phyloP scores from a whole-genome alignment of 495 filamentous ascomycete species.

The Aspergillus carlsbadensis region DNA sequence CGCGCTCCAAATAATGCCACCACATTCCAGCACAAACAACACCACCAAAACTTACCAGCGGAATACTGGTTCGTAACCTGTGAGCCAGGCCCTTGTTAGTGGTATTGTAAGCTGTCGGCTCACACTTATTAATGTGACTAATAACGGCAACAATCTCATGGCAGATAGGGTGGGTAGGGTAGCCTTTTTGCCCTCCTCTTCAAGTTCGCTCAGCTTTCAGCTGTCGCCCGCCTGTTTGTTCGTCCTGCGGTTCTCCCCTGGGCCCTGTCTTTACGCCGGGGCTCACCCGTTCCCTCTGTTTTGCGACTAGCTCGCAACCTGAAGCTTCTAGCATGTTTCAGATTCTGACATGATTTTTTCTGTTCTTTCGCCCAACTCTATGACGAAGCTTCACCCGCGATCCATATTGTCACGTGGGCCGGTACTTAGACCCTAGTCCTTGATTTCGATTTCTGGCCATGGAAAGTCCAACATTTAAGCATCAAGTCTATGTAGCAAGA shows the following conservation, averaged over 20 bases:
- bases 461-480: too few relatives aligned
- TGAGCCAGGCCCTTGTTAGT: neutral
- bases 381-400: too few relatives aligned
- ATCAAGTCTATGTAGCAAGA: too few relatives aligned
- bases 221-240: neutral
- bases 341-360: neutral
- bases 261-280: neutral
- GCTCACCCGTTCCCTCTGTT: too few relatives aligned
- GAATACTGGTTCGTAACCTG: slow-evolving; percentile 20
- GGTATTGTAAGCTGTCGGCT: slow-evolving; percentile 17
- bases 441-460: too few relatives aligned
- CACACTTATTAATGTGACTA: slow-evolving; percentile 3
- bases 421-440: neutral
- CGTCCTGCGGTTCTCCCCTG: neutral
- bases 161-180: neutral
- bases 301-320: too few relatives aligned
- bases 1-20: slow-evolving; percentile 25
- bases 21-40: slow-evolving; percentile 23
- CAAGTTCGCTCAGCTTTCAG: neutral
- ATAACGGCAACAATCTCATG: neutral
- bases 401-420: slow-evolving; percentile 31
- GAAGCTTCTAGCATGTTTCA: too few relatives aligned
- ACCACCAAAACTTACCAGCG: slow-evolving; percentile 16
- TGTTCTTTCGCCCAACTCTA: too few relatives aligned
- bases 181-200: neutral